Conservation (phyloP, 352 stramenopile species). For the Pelagophyceae sp. region DNA sequence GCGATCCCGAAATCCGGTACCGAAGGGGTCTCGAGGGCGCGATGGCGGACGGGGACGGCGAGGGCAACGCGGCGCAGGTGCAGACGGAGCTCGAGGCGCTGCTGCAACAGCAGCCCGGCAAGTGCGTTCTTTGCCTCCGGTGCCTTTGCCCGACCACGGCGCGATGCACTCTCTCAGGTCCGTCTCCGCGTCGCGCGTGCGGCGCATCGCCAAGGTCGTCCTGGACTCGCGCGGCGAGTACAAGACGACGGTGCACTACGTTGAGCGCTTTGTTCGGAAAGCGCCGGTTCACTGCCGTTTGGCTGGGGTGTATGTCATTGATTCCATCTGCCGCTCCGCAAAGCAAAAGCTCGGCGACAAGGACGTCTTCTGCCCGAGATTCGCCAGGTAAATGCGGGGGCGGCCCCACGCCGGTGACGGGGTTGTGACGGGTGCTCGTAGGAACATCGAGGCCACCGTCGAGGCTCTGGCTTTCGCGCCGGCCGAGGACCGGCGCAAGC, state of each 20-base stretch:
- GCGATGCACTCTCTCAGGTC: background rate
- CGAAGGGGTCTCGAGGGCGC: background rate
- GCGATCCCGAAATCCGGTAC: background rate
- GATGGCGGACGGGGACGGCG: background rate
- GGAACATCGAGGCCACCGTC: background rate
- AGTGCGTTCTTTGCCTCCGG: background rate
- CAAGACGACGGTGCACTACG: background rate
- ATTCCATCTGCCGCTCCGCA: background rate
- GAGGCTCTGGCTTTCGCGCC: background rate
- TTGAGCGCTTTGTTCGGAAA: background rate
- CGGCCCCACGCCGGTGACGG: too few species aligned
- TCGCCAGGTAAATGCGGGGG: background rate
- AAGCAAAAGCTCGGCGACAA: background rate
- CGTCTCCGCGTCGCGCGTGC: background rate
- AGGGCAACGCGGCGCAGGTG: background rate
- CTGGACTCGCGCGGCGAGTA: background rate
- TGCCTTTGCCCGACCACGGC: background rate
- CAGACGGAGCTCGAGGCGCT: background rate
- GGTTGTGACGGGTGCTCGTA: too few species aligned
- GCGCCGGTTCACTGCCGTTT: slow-evolving; percentile 2
- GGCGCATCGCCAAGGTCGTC: background rate
- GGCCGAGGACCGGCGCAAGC: background rate
- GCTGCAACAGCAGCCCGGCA: background rate
- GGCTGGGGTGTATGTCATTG: background rate
- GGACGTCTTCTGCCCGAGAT: background rate